A percentile compares a stretch with the other conserved stretches of the same genome.
Conservation (phyloP, 169 alveolate species). For the Eimeria mitis region DNA sequence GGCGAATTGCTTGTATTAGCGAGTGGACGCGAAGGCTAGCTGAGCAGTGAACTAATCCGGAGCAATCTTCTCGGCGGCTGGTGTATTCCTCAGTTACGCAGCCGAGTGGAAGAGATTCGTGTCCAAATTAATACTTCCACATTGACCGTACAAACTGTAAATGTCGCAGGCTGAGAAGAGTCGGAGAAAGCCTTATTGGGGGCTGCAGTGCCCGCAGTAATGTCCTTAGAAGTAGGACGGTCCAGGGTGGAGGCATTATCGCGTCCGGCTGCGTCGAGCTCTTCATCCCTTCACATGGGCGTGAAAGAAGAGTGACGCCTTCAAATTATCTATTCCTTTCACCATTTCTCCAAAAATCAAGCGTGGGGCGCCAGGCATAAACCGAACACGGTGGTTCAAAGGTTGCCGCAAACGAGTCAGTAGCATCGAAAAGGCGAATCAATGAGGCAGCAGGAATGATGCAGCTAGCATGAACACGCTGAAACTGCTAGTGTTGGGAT, state of each 20-base stretch:
- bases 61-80: not conserved
- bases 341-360: not conserved
- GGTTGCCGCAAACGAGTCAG: not conserved
- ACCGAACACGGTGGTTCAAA: not conserved
- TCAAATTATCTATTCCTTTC: not conserved
- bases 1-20: too few relatives aligned
- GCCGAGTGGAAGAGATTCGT: not conserved
- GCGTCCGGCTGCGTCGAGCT: not conserved
- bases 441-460: not conserved
- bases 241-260: too few relatives aligned
- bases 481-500: not conserved
- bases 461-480: not conserved
- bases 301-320: not conserved
- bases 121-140: not conserved
- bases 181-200: not conserved
- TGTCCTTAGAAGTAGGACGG: not conserved
- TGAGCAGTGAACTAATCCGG: not conserved
- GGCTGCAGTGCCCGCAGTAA: not conserved
- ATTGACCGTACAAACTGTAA: not conserved
- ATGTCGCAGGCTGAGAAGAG: not conserved
- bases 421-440: not conserved
- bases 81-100: not conserved
- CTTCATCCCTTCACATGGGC: not conserved
- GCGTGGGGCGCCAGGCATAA: not conserved
- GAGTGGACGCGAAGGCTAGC: too few relatives aligned